Base-by-base conservation (phyloP, 805 yeast species). In the Saccharomycopsis amapae region DNA sequence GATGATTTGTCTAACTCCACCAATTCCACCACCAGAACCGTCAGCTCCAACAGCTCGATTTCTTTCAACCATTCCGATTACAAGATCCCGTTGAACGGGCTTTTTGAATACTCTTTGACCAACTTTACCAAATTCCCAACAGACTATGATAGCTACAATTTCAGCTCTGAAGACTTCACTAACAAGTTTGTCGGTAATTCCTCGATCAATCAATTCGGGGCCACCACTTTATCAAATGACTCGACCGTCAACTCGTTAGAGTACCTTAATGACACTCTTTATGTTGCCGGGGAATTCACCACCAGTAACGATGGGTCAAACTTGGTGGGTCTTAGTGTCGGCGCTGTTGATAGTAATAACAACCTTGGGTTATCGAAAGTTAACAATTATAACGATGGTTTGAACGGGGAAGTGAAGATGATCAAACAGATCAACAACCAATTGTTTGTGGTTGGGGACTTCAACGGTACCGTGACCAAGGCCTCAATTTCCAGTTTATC, bases 51-150 rank as follows among this genome's bases (percentile, higher is more conserved):
- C 35, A 42, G 49, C 9, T 28, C 38, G 35, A 38, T 43, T 43
- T 18, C 55, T 49, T 43, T 49, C 55, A 33, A 52, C 51, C 5
- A 45, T 44, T 26, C 42, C 5, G 18, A 47, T 41, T 40, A 54
- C 44, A 50, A 58, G 30, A 55, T 78, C 28, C 57, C 68, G 2
- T 60, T 89, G 42, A 83, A 85, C 60, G 95, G 95, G 7, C 56
- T 90, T 18, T 86, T 90, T 58, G 96, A 90, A 63, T 93, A 81
- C 61, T 79, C 86, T 1, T 63, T 79, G 31, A 62, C 75, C 2
- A 88, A 88, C 59, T 86, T 84, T 59, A 65, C 81, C 7, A 40
- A 59, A 3, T 86, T 83, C 59, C 66, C 82, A 6, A 38, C 59
- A 4, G 51, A 56, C 10, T 53, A 60, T 22, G 56, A 62, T 12